These are phyloP conservation scores for Globisporangium sylvaticum DNA, from an alignment of 352 stramenopile species.

Conservation along the genomic window DNA sequence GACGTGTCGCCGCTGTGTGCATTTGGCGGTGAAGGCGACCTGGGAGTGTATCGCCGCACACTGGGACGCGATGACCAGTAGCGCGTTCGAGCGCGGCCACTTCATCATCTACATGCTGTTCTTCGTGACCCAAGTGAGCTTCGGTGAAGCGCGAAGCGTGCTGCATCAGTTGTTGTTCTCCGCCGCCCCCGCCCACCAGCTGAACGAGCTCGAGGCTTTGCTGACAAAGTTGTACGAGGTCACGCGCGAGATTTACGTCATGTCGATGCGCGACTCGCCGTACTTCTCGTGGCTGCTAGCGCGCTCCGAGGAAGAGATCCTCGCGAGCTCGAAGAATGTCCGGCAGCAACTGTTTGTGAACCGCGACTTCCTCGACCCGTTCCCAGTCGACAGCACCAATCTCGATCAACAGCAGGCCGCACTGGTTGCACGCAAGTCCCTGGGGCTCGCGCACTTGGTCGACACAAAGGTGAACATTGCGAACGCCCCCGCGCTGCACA, in stretches of 20 bases:
- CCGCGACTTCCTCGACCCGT: slow-evolving; percentile 46
- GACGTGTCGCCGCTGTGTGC: slow-evolving; percentile 44
- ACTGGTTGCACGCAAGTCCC: slow-evolving; percentile 33
- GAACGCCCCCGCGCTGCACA: slow-evolving; percentile 39
- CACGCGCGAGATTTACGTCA: slow-evolving; percentile 28
- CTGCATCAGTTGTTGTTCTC: slow-evolving; percentile 45
- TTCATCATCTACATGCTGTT: slow-evolving; percentile 58
- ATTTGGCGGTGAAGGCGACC: slow-evolving; percentile 51
- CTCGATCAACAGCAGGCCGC: slow-evolving; percentile 39
- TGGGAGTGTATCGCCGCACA: slow-evolving; percentile 68
- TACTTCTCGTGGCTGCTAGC: slow-evolving; percentile 58
- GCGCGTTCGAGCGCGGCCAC: slow-evolving; percentile 37
- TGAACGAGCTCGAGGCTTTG: slow-evolving; percentile 32
- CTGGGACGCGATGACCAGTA: slow-evolving; percentile 48
- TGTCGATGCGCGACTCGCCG: slow-evolving; percentile 34
- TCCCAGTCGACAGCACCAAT: slow-evolving; percentile 28
- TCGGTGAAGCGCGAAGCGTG: slow-evolving; percentile 37
- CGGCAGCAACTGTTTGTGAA: slow-evolving; percentile 24
- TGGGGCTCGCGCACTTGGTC: slow-evolving; percentile 29
- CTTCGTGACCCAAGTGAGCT: slow-evolving; percentile 61
- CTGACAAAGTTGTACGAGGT: slow-evolving; percentile 40
- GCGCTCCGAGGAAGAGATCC: slow-evolving; percentile 45
- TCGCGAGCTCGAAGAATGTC: slow-evolving; percentile 24
- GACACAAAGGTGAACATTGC: slow-evolving; percentile 39
- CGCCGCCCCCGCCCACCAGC: slow-evolving; percentile 36